Conservation (phyloP, 2,329 filamentous ascomycete genomes). For the Tolypocladium capitatum region DNA sequence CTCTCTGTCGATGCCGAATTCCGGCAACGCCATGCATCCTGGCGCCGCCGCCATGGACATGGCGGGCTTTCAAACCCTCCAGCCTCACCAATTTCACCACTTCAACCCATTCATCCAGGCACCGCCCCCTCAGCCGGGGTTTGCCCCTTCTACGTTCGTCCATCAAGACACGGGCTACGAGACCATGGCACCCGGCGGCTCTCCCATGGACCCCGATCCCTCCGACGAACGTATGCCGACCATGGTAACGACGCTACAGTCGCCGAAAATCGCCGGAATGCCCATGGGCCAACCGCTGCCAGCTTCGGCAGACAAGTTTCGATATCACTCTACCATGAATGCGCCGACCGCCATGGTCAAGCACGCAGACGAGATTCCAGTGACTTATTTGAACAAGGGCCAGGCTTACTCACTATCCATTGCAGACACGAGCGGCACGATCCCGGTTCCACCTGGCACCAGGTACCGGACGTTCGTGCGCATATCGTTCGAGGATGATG, state of each 20-base stretch:
- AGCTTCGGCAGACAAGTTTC: constrained; percentile 57
- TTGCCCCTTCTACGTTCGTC: constrained; percentile 67
- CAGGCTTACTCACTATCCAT: constrained; percentile 85
- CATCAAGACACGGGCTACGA: constrained; percentile 73
- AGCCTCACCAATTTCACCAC: constrained; percentile 48
- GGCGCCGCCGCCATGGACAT: constrained; percentile 50
- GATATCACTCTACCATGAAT: constrained; percentile 80
- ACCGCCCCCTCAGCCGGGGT: constrained; percentile 44
- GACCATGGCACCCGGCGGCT: constrained; percentile 61
- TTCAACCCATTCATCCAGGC: constrained; percentile 60
- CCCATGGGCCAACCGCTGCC: constrained; percentile 34
- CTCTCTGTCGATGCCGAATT: constrained; percentile 65
- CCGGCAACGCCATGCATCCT: constrained; percentile 50
- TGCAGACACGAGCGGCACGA: constrained; percentile 56
- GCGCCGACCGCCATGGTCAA: constrained; percentile 95
- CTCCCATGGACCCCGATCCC: constrained; percentile 47
- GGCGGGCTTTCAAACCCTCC: constrained; percentile 49
- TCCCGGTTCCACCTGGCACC: constrained; percentile 44
- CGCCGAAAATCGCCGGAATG: constrained; percentile 32
- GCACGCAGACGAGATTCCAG: constrained; percentile 75
- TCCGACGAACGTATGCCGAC: constrained; percentile 37
- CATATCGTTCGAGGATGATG: constrained; percentile 94
- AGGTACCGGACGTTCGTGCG: constrained; percentile 83
- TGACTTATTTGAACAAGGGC: constrained; percentile 97
- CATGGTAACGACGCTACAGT: constrained; percentile 47